These are phyloP conservation scores for Nematocida sp. DNA, from an alignment of 371 early-diverging fungal genomes.

Conservation along the genomic window DNA sequence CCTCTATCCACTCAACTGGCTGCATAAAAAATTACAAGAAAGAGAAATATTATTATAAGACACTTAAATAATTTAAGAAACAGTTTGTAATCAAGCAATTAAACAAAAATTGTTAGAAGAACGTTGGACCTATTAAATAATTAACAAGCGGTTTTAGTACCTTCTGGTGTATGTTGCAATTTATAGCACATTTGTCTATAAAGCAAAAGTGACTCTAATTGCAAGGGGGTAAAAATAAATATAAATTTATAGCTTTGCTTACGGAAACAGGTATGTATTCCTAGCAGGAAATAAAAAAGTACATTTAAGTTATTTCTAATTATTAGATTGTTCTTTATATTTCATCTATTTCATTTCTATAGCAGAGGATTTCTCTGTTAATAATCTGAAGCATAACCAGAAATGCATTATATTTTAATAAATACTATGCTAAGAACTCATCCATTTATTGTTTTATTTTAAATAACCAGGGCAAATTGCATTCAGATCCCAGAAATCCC, in stretches of 20 bases:
- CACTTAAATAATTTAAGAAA: not conserved
- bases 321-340: no score
- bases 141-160: constrained; percentile 23
- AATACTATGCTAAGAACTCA: no score
- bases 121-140: not conserved
- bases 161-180: constrained; percentile 36
- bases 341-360: no score
- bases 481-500: no score
- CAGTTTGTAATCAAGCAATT: constrained; percentile 3
- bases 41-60: not conserved
- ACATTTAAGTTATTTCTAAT: no score
- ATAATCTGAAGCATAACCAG: no score
- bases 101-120: constrained; percentile 43
- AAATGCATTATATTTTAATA: no score
- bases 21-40: constrained; percentile 50
- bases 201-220: constrained; percentile 48
- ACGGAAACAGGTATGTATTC: not conserved
- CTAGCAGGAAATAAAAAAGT: no score
- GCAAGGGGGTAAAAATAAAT: constrained; percentile 27
- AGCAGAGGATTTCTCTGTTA: no score
- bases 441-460: no score
- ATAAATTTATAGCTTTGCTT: constrained; percentile 2
- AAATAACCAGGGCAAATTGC: no score
- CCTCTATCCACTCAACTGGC: constrained; percentile 50
- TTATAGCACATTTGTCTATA: constrained; percentile 32